Evolutionary conservation across 176 grass and related monocot species (phyloP).

Genomic region (Hsuehochloa calcarea): DNA sequence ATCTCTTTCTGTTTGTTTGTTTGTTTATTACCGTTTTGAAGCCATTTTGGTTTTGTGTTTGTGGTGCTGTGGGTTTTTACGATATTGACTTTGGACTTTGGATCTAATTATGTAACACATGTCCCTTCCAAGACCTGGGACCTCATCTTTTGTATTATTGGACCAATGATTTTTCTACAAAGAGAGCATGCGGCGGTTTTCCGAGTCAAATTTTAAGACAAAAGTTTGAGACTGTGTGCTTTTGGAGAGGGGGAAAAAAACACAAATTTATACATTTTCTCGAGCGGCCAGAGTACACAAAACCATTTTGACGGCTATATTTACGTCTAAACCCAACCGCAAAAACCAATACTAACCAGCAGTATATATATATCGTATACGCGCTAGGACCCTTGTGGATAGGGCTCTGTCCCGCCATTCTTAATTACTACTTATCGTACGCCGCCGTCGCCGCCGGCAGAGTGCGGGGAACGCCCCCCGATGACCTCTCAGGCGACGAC

Average conservation of each 20-base stretch:
- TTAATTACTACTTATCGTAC: conserved; percentile 32
- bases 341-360: conserved; percentile 33
- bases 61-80: too few relatives aligned
- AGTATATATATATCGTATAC: conserved; percentile 37
- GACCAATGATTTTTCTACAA: neutral
- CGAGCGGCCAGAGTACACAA: neutral
- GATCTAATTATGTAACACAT: too few relatives aligned
- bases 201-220: neutral
- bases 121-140: neutral
- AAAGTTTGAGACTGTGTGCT: neutral
- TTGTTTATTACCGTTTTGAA: too few relatives aligned
- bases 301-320: neutral
- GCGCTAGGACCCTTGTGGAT: conserved; percentile 23
- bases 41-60: too few relatives aligned
- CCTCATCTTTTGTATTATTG: neutral
- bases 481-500: conserved; percentile 31
- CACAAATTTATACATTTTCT: neutral
- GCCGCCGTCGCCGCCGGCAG: neutral
- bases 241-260: neutral
- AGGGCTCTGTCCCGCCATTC: conserved; percentile 18
- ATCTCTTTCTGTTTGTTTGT: too few relatives aligned
- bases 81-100: too few relatives aligned
- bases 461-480: neutral
- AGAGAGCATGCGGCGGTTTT: neutral
- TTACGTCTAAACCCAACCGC: conserved; percentile 19